phyloP scores from a whole-genome alignment of 2,329 filamentous ascomycete species.

The Cladosporium velox region DNA sequence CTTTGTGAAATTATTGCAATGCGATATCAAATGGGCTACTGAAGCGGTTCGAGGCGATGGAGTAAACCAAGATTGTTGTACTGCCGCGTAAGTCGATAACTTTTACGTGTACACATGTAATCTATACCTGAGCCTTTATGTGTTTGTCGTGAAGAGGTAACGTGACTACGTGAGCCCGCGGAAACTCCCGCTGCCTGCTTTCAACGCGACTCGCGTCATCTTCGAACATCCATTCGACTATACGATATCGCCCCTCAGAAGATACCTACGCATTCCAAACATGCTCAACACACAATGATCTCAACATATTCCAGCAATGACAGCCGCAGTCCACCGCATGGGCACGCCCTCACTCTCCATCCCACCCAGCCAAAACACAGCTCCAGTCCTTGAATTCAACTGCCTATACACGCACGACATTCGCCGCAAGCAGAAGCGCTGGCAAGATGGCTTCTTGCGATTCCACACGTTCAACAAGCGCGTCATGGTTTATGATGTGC shows the following conservation, averaged over 20 bases:
- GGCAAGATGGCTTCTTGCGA: constrained; percentile 87
- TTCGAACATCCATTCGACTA: neutral
- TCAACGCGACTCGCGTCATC: constrained; percentile 1
- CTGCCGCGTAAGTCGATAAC: neutral
- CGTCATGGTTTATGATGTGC: constrained; percentile 85
- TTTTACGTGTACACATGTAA: no score
- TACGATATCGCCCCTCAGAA: neutral
- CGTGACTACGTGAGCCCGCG: neutral
- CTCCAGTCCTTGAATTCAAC: constrained; percentile 75
- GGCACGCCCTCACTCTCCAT: constrained; percentile 41
- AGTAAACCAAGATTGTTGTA: neutral
- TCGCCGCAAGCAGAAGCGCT: constrained; percentile 82
- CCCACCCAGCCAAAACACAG: constrained; percentile 62
- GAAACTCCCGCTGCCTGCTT: neutral
- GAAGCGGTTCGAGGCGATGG: neutral
- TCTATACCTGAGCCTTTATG: no score
- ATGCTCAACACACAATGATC: constrained; percentile 1
- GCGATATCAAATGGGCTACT: neutral
- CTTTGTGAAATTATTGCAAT: neutral
- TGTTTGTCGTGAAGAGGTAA: neutral
- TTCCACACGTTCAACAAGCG: constrained; percentile 91
- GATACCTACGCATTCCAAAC: neutral
- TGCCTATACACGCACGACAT: constrained; percentile 88
- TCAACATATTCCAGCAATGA: constrained; percentile 30
- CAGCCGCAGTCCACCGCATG: constrained; percentile 37